Evolutionary conservation across 768 basidiomycete species (phyloP), one percentile per base, ranked within the genome.

Genomic region (Auricularia sp.): DNA sequence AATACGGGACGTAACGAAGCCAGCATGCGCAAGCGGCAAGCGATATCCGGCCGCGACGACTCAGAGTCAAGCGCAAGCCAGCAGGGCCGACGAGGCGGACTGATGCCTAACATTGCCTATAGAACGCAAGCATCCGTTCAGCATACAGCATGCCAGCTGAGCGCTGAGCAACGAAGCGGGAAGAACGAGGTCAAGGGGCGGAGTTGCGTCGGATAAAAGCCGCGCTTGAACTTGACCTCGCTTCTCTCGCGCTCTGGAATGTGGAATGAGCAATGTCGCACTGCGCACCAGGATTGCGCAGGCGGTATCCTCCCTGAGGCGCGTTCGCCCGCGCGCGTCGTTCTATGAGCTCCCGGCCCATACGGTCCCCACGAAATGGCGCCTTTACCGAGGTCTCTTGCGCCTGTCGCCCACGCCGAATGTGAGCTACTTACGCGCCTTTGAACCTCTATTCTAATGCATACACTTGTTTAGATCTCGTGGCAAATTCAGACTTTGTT

Each of bases 291-390:
- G 21, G 8, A 51, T 68, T 11, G 63, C 67, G 34, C 35, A 34
- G 11, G 51, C 44, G 16, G 64, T 91, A 16, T 81, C 85, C 3
- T 77, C 83, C 53, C 73, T 90, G 0, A 80, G 82, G 36, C 84
- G 86, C 36, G 76, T 84, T 4, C 79, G 84, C 11, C 84, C 88
- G 8, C 78, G 80, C 23, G 78, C 83, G 2, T 85, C 88, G 3
- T 90, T 92, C 69, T 91, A 80, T 70, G 72, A 81, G 61, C 84
- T 92, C 34, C 77, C 80, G 0, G 86, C 86, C 0, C 93, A 95
- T 72, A 82, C 87, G 23, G 74, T 86, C 34, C 91, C 93, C 3
- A 92, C 90, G 0, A 72, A 88, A 68, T 91, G 90, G 88, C 73
- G 78, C 0, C 75, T 94, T 3, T 95, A 93, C 72, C 81, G 91